Percentiles rank a stretch among this genome's conserved stretches.
These are phyloP conservation scores for Cyberlindnera suaveolens DNA, from an alignment of 805 yeast species.

Conservation along the genomic window DNA sequence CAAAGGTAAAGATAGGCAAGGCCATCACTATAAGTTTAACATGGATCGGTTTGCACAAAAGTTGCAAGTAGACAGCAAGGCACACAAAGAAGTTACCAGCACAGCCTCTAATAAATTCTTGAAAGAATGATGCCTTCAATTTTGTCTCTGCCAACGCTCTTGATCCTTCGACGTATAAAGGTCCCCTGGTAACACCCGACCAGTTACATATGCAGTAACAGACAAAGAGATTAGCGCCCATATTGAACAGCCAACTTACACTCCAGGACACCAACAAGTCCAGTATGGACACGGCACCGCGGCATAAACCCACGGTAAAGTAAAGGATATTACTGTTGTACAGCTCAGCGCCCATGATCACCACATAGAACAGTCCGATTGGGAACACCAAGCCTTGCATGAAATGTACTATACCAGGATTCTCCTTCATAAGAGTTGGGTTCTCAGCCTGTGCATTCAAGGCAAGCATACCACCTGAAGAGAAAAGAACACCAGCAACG, in stretches of 20 bases:
- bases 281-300: conserved; percentile 63
- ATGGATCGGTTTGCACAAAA: conserved; percentile 75
- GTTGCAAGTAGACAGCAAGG: conserved; percentile 67
- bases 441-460: conserved; percentile 48
- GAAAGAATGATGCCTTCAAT: conserved; percentile 44
- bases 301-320: conserved; percentile 58
- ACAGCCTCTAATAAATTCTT: conserved; percentile 62
- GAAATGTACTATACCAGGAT: conserved; percentile 48
- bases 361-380: conserved; percentile 70
- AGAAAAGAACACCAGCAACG: conserved; percentile 63
- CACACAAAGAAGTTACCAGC: conserved; percentile 78
- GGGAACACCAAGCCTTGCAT: conserved; percentile 61
- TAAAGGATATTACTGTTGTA: conserved; percentile 71
- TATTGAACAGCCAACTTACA: conserved; percentile 60
- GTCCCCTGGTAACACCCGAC: conserved; percentile 41
- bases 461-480: conserved; percentile 69
- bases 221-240: conserved; percentile 60
- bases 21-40: conserved; percentile 60
- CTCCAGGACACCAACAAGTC: conserved; percentile 63
- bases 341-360: conserved; percentile 67
- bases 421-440: conserved; percentile 32
- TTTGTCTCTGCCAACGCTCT: conserved; percentile 36
- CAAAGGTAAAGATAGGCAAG: conserved; percentile 72
- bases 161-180: conserved; percentile 42
- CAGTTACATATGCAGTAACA: conserved; percentile 56